Evolutionary conservation across 805 yeast genomes (phyloP).

Genomic region (Myxozyma monticola): DNA sequence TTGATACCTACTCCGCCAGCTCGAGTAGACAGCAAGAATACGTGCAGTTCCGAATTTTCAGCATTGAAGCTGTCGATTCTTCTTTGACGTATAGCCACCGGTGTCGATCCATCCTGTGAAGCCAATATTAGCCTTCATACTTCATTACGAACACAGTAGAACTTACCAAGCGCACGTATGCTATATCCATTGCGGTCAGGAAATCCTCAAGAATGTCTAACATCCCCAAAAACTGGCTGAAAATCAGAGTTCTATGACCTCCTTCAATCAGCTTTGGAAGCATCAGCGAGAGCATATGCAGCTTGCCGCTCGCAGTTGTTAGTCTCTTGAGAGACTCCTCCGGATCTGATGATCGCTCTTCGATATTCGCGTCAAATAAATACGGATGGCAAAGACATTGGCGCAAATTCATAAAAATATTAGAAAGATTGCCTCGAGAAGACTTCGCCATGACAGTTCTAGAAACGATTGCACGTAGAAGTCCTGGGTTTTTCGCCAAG

Average conservation of each 20-base stretch:
- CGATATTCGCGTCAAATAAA: constrained; percentile 79
- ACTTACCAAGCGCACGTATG: constrained; percentile 12
- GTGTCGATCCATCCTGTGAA: constrained; percentile 64
- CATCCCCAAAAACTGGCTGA: constrained; percentile 80
- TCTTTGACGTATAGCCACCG: constrained; percentile 61
- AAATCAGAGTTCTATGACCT: constrained; percentile 71
- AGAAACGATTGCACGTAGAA: constrained; percentile 51
- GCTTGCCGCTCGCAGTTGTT: constrained; percentile 79
- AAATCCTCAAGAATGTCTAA: constrained; percentile 79
- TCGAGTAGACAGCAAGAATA: constrained; percentile 80
- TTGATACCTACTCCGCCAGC: constrained; percentile 95
- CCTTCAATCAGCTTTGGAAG: constrained; percentile 42
- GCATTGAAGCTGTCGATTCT: constrained; percentile 56
- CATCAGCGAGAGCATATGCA: constrained; percentile 65
- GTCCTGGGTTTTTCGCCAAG: constrained; percentile 65
- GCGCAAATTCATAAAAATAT: constrained; percentile 77
- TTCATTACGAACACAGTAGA: no score
- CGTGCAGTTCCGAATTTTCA: constrained; percentile 39
- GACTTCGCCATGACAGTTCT: constrained; percentile 45
- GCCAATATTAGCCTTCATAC: neutral
- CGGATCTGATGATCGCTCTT: constrained; percentile 60
- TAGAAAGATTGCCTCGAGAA: constrained; percentile 54
- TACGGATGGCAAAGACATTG: constrained; percentile 87
- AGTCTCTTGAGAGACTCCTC: constrained; percentile 59
- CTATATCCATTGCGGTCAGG: constrained; percentile 53